A percentile compares a stretch with the other conserved stretches of the same genome.
Evolutionary conservation across 2,329 filamentous ascomycete genomes (phyloP).

Genomic region (Parastagonospora nodorum): DNA sequence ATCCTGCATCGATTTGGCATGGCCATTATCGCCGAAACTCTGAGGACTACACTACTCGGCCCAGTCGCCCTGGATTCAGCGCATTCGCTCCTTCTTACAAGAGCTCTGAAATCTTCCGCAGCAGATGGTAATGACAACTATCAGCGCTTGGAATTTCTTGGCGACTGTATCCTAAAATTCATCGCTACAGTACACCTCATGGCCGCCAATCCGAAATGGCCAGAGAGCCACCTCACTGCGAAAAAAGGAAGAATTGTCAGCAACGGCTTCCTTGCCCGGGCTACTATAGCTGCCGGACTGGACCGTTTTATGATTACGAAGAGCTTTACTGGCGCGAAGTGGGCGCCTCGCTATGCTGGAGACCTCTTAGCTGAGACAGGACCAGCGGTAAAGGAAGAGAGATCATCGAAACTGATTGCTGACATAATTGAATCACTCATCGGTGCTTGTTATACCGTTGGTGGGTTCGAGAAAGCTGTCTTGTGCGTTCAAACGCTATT

Average conservation of each 20-base stretch:
- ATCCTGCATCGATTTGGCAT: constrained; percentile 73
- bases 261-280: constrained; percentile 73
- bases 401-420: constrained; percentile 81
- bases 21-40: constrained; percentile 64
- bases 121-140: constrained; percentile 70
- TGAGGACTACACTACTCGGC: constrained; percentile 62
- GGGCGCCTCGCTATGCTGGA: constrained; percentile 68
- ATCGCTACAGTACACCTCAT: constrained; percentile 70
- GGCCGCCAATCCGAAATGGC: constrained; percentile 65
- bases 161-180: constrained; percentile 82
- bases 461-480: constrained; percentile 67
- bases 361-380: constrained; percentile 42
- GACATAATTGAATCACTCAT: constrained; percentile 88
- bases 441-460: constrained; percentile 73
- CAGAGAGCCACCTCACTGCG: constrained; percentile 75
- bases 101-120: constrained; percentile 71
- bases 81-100: constrained; percentile 62
- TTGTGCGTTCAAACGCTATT: constrained; percentile 67
- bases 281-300: constrained; percentile 67
- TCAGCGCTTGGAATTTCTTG: constrained; percentile 83
- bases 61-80: constrained; percentile 55
- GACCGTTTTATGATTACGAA: constrained; percentile 74
- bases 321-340: constrained; percentile 71
- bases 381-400: constrained; percentile 34
- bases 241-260: constrained; percentile 73